phyloP scores from a whole-genome alignment of 2,329 filamentous ascomycete species.

The Eurotiales sp. region DNA sequence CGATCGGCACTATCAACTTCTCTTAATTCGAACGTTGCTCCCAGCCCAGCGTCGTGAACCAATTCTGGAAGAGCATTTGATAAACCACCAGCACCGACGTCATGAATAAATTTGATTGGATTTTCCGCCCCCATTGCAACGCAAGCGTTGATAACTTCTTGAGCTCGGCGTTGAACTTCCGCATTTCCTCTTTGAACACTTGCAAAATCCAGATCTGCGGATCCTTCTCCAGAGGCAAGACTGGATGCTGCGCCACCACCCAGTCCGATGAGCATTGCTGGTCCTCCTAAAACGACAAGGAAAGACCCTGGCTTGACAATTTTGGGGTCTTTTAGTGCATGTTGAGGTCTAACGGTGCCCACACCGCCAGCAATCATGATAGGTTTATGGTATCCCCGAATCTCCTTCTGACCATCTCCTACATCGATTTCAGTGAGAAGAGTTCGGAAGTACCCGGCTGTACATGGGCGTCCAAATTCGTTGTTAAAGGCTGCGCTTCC shows the following conservation, averaged over 20 bases:
- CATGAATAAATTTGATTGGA: slow-evolving; percentile 95
- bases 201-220: slow-evolving; percentile 90
- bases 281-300: slow-evolving; percentile 87
- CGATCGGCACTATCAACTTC: slow-evolving; percentile 87
- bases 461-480: slow-evolving; percentile 87
- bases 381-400: slow-evolving; percentile 93
- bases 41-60: slow-evolving; percentile 85
- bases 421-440: slow-evolving; percentile 66
- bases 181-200: slow-evolving; percentile 97
- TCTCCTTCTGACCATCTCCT: slow-evolving; percentile 62
- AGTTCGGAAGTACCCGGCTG: slow-evolving; percentile 87
- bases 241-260: slow-evolving; percentile 94
- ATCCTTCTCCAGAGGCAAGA: slow-evolving; percentile 80
- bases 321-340: slow-evolving; percentile 78
- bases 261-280: slow-evolving; percentile 95
- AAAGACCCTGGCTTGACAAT: slow-evolving; percentile 84
- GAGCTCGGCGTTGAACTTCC: slow-evolving; percentile 89
- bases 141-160: slow-evolving; percentile 97
- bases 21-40: slow-evolving; percentile 89
- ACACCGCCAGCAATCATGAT: slow-evolving; percentile 98
- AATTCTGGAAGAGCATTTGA: slow-evolving; percentile 83
- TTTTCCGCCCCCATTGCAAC: slow-evolving; percentile 77
- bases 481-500: slow-evolving; percentile 97
- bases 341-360: slow-evolving; percentile 84
- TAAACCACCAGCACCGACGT: slow-evolving; percentile 89